Conservation (phyloP, 2,329 filamentous ascomycete species). For the Beauveria scarabaeidicola region DNA sequence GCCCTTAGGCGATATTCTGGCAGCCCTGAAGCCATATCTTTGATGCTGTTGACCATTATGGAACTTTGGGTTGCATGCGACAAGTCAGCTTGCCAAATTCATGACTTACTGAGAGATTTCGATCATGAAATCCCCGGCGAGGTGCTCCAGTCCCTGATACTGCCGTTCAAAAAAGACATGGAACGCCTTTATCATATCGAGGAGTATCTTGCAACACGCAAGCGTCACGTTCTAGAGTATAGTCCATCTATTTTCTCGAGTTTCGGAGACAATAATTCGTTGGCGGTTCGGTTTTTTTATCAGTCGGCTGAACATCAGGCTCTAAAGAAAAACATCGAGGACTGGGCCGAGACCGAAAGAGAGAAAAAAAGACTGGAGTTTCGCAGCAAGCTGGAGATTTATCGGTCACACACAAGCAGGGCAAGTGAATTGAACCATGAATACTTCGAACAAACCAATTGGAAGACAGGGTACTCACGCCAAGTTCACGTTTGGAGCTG, state of each 20-base stretch:
- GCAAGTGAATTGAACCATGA: not conserved
- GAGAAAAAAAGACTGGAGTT: not conserved
- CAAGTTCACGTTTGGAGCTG: not conserved
- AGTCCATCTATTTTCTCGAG: not conserved
- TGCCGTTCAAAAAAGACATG: slow-evolving; percentile 37
- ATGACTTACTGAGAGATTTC: slow-evolving; percentile 37
- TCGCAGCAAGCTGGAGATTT: not conserved
- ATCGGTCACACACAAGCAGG: not conserved
- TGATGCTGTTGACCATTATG: slow-evolving; percentile 46
- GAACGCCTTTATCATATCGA: slow-evolving; percentile 36
- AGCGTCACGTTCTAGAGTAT: not conserved
- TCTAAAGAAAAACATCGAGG: not conserved
- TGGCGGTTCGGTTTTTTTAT: not conserved
- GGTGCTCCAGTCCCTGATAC: slow-evolving; percentile 33
- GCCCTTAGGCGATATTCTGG: slow-evolving; percentile 25
- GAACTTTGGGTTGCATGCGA: slow-evolving; percentile 54
- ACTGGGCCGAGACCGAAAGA: not conserved
- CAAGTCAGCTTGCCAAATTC: slow-evolving; percentile 28
- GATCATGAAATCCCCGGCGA: slow-evolving; percentile 31
- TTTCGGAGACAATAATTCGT: not conserved
- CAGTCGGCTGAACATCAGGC: not conserved
- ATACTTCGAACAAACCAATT: not conserved
- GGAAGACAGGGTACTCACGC: not conserved
- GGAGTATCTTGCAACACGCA: slow-evolving; percentile 28
- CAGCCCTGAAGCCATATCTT: slow-evolving; percentile 38